A percentile compares a stretch with the other conserved stretches of the same genome.
These are phyloP conservation scores for Dioszegia crocea DNA, from an alignment of 768 basidiomycete species.

Conservation along the genomic window DNA sequence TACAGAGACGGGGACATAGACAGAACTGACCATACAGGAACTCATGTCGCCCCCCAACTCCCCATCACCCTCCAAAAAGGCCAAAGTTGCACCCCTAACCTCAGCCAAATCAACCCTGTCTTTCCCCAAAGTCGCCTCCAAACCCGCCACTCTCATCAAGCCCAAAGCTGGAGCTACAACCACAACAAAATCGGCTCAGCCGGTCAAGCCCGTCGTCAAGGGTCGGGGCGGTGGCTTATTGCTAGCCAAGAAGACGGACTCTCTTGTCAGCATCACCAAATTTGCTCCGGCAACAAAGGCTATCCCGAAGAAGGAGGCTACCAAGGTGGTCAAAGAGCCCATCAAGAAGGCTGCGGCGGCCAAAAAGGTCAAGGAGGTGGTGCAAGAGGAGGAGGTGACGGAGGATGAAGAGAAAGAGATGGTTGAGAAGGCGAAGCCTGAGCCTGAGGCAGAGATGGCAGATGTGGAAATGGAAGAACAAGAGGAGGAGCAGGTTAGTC, in stretches of 20 bases:
- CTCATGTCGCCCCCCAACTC: background rate
- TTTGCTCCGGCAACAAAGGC: background rate
- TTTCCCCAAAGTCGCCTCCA: background rate
- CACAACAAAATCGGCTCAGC: background rate
- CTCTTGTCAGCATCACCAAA: background rate
- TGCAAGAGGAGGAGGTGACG: background rate
- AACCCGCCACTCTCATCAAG: background rate
- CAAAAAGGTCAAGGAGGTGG: background rate
- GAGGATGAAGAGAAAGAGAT: background rate
- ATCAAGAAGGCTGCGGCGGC: background rate
- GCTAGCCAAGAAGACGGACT: background rate
- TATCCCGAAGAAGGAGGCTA: background rate
- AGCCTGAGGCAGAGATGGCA: background rate
- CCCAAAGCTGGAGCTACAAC: background rate
- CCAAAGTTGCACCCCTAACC: background rate
- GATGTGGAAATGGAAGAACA: background rate
- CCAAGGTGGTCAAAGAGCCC: background rate
- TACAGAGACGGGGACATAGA: too few relatives aligned
- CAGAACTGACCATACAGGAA: background rate
- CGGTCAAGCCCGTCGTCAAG: background rate
- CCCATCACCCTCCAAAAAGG: constrained; percentile 5
- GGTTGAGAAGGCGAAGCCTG: background rate
- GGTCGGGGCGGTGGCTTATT: background rate
- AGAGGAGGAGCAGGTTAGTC: background rate
- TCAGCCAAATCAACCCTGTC: background rate